Evolutionary conservation across 202 grass and related monocot species (phyloP), one percentile per base, ranked within the genome.

Genomic region (Schoenoplectus triqueter): DNA sequence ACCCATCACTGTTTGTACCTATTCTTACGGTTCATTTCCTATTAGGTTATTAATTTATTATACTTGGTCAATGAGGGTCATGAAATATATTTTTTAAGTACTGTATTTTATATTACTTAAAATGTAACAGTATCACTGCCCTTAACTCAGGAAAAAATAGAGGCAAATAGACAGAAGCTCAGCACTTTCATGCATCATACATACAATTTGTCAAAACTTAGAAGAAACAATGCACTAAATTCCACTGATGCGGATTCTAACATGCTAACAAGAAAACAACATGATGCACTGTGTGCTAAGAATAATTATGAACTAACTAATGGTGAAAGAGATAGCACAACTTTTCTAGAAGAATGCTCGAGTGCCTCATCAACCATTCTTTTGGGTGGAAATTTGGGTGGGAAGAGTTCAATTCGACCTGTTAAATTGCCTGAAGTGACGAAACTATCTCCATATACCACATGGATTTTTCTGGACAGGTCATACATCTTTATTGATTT

Each of bases 381-480:
- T 87, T 79, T 92, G 19, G 91, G 88, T 54, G 91, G 88, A 83
- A 98, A 84, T 88, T 48, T 89, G 50, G 87, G 87, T 63, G 64
- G 73, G 15, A 95, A 94, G 87, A 95, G 88, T 87, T 83, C 71
- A 42, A 84, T 92, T 82, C 86, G 80, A 65, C 85, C 87, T 10
- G 66, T 98, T 90, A 95, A 93, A 92, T 85, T 98, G 51, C 87
- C 82, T 59, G 96, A 98, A 86, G 84, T 88, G 48, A 15, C 86
- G 50, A 95, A 91, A 76, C 69, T 95, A 82, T 91, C 96, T 41
- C 91, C 91, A 75, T 98, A 98, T 84, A 94, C 96, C 47, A 98
- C 96, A 76, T 98, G 96, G 93, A 95, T 91, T 82, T 98, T 98
- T 91, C 86, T 98, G 73, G 93, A 98, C 86, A 98, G 96, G 96